Percentiles rank a stretch among this genome's conserved stretches.
phyloP scores from a whole-genome alignment of 352 stramenopile genomes.

The Globisporangium canariense region DNA sequence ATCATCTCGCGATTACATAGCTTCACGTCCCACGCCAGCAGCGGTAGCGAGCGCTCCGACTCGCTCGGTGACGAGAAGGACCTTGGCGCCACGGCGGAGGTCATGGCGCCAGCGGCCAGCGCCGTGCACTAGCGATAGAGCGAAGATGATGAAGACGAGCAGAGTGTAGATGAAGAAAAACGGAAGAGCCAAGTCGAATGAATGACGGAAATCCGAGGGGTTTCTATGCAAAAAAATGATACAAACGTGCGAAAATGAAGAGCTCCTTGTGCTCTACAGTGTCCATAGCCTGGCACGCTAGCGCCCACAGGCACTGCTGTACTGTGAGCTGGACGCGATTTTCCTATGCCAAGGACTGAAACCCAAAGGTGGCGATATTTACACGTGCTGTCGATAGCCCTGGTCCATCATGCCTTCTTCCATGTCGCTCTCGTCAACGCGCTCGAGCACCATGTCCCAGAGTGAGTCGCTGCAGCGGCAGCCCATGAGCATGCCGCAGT shows the following conservation, averaged over 20 bases:
- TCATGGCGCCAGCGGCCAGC: conserved; percentile 1
- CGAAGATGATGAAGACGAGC: neutral
- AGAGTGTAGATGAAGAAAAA: conserved; percentile 3
- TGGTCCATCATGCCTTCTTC: conserved; percentile 38
- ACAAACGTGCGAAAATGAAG: conserved; percentile 6
- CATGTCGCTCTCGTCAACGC: conserved; percentile 10
- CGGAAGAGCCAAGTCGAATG: neutral
- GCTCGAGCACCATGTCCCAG: conserved; percentile 19
- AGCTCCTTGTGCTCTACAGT: neutral
- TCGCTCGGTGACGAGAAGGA: conserved; percentile 40
- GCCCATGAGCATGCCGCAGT: conserved; percentile 25
- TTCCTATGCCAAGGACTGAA: no score
- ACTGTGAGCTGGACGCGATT: no score
- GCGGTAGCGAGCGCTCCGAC: conserved; percentile 44
- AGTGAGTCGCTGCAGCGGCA: conserved; percentile 33
- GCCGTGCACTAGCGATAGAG: neutral
- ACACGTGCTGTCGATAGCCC: conserved; percentile 31
- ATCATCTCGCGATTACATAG: conserved; percentile 89
- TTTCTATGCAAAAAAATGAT: conserved; percentile 4
- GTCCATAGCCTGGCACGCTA: no score
- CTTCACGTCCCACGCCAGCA: conserved; percentile 45
- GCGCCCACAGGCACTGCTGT: no score
- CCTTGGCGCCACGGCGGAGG: neutral
- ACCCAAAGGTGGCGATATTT: neutral
- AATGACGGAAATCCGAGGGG: neutral